Base-by-base conservation (phyloP, 2,329 filamentous ascomycete genomes). In the Coniochaeta pulveracea region DNA sequence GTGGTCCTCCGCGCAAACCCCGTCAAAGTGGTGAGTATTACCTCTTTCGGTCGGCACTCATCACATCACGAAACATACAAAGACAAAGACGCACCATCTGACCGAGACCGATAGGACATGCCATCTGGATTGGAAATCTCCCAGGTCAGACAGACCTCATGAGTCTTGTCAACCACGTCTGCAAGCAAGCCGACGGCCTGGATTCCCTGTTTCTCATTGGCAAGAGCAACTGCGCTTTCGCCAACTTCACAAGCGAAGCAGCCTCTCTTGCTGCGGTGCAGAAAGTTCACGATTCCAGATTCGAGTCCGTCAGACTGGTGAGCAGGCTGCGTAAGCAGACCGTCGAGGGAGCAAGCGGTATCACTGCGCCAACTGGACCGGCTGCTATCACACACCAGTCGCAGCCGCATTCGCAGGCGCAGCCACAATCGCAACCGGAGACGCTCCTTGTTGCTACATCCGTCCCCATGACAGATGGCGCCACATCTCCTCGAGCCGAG, bases 151-250 rank as follows among this genome's bases (percentile, higher is more conserved):
- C 86, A 1, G 79, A 79, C 25, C 67, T 96, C 10, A 77, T 85
- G 56, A 81, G 73, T 37, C 62, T 96, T n/a, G 93, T 95, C 34
- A 76, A 91, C 38, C 84, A 95, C 51, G 91, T 95, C 37, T 93
- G 84, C 40, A 76, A 74, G 41, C 80, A 88, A 43, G 79, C 85
- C 0, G 70, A 68, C 0, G 72, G 86, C 2, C 74, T 96, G 15
- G 83, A 94, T 51, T 94, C 86, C 29, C 63, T 96, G 1, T 95
- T 96, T 44, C 62, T 96, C 22, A 96, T 96, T 25, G 89, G 88
- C 0, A 95, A 95, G 55, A 95, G 88, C 53, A 95, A 95, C 51
- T 96, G 89, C 49, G 89, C 88, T 0, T 96, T 96, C 60, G 85
- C 93, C 43, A 96, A 96, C 50, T 96, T 93, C 54, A 83, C 79